These are phyloP conservation scores for Suillus discolor DNA, from an alignment of 768 basidiomycete species.

Conservation along the genomic window DNA sequence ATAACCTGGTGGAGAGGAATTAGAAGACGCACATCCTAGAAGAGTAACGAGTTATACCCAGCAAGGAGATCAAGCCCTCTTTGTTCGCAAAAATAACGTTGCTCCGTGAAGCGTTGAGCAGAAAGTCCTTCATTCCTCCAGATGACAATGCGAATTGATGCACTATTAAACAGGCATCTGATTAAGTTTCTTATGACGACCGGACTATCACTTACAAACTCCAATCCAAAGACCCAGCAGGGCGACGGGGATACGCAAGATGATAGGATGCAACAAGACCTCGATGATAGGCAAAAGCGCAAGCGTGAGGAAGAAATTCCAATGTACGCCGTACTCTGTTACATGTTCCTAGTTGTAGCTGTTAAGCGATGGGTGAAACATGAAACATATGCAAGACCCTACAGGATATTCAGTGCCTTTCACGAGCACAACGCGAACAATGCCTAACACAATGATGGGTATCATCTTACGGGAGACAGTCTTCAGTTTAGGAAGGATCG, in stretches of 20 bases:
- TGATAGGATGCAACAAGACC: slow-evolving; percentile 66
- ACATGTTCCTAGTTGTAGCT: slow-evolving; percentile 76
- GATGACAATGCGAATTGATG: slow-evolving; percentile 70
- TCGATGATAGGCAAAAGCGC: slow-evolving; percentile 78
- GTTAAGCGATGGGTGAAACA: slow-evolving; percentile 1
- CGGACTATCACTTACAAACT: slow-evolving; percentile 44
- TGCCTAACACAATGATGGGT: slow-evolving; percentile 72
- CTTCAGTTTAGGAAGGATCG: slow-evolving; percentile 53
- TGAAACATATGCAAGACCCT: slow-evolving; percentile 24
- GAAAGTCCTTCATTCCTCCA: slow-evolving; percentile 59
- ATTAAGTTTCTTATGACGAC: background rate
- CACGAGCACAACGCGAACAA: slow-evolving; percentile 80
- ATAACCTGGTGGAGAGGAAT: slow-evolving; percentile 59
- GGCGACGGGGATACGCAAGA: slow-evolving; percentile 58
- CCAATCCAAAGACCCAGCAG: slow-evolving; percentile 65
- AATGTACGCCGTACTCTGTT: slow-evolving; percentile 94
- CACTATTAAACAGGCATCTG: slow-evolving; percentile 40
- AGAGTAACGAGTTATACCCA: slow-evolving; percentile 45
- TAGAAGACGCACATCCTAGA: background rate
- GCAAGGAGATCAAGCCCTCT: slow-evolving; percentile 84
- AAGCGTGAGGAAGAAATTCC: slow-evolving; percentile 98
- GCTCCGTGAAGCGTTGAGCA: slow-evolving; percentile 64
- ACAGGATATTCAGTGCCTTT: slow-evolving; percentile 96
- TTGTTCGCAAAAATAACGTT: slow-evolving; percentile 81
- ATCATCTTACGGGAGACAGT: slow-evolving; percentile 55